Base-by-base conservation (phyloP, 306 rosid species). In the Glycine latifolia region DNA sequence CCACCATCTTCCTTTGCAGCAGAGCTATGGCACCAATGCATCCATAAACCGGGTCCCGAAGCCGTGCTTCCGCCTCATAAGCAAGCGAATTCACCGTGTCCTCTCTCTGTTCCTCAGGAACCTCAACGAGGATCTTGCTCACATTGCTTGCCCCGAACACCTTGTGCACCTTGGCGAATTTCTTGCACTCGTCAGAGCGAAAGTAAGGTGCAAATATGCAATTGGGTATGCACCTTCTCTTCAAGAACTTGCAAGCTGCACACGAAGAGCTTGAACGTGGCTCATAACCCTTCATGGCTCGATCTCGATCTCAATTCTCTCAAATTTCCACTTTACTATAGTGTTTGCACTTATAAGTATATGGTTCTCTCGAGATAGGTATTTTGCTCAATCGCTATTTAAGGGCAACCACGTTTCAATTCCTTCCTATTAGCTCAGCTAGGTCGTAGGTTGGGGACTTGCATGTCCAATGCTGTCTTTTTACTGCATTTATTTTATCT, bases 111-210 rank as follows among this genome's bases (percentile, higher is more conserved):
- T 93, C 92, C 77, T 89, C 94, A 0, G 98, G 95, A 6, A 95
- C 99, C 71, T 93, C 97, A 0, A 67, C 73, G 3, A 95, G 90
- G 89, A 95, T 91, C 90, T 93, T 95, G 93, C 99, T 93, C 58
- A 91, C 97, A 78, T 93, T 95, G 90, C 99, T 95, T 0, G 99
- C 99, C 5, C 99, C 98, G 43, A 95, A 95, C 7, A 95, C 99
- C 80, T 95, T 95, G 86, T 95, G 99, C 1, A 95, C 97, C 10
- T 95, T 90, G 6, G 97, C 95, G 1, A 95, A 95, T 63, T 91
- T 95, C 77, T 82, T 88, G 10, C 94, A 86, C 89, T 95, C 99
- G 7, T 95, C 94, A 0, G 97, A 87, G 15, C 83, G 90, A 14
- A 95, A 93, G 82, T 95, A 89, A 0, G 99, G 99, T 0, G 99